Evolutionary conservation across 2,329 filamentous ascomycete species (phyloP).

Genomic region (Fusarium nurragi): DNA sequence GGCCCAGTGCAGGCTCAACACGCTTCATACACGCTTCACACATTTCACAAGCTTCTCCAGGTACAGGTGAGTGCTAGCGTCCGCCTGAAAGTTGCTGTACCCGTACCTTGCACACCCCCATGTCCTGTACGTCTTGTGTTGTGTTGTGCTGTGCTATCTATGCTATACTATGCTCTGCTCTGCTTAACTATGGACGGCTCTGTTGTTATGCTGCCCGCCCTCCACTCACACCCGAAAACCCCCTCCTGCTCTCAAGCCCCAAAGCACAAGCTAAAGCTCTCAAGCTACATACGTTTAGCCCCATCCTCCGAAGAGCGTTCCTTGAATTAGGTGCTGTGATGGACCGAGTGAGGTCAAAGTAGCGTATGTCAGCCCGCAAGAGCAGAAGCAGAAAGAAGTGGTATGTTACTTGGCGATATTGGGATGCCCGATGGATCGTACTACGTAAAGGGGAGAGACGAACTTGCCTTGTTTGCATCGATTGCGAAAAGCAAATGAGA

Average conservation of each 20-base stretch:
- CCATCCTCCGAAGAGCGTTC: slow-evolving; percentile 36
- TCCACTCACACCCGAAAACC: slow-evolving; percentile 34
- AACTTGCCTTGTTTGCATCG: neutral
- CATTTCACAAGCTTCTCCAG: slow-evolving; percentile 32
- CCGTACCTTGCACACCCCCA: slow-evolving; percentile 38
- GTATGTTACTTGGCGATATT: neutral
- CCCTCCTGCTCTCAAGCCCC: slow-evolving; percentile 24
- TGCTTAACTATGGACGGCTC: neutral
- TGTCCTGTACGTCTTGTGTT: slow-evolving; percentile 20
- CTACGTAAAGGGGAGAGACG: neutral
- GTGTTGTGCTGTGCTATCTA: slow-evolving; percentile 14
- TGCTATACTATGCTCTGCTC: slow-evolving; percentile 14
- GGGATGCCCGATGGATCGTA: neutral
- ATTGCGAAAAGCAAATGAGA: slow-evolving; percentile 6
- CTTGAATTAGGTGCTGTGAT: slow-evolving; percentile 35
- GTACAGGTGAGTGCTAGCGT: slow-evolving; percentile 33
- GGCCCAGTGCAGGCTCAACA: slow-evolving; percentile 32
- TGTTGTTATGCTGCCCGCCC: slow-evolving; percentile 8
- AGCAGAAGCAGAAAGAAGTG: neutral
- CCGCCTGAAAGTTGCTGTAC: slow-evolving; percentile 10
- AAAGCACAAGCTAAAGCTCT: slow-evolving; percentile 15
- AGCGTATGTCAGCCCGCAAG: slow-evolving; percentile 20
- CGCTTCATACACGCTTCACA: slow-evolving; percentile 38
- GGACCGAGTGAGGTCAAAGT: slow-evolving; percentile 34
- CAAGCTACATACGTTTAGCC: slow-evolving; percentile 27